phyloP scores from a whole-genome alignment of 1,284 basidiomycete genomes.

The Nidula niveotomentosa region DNA sequence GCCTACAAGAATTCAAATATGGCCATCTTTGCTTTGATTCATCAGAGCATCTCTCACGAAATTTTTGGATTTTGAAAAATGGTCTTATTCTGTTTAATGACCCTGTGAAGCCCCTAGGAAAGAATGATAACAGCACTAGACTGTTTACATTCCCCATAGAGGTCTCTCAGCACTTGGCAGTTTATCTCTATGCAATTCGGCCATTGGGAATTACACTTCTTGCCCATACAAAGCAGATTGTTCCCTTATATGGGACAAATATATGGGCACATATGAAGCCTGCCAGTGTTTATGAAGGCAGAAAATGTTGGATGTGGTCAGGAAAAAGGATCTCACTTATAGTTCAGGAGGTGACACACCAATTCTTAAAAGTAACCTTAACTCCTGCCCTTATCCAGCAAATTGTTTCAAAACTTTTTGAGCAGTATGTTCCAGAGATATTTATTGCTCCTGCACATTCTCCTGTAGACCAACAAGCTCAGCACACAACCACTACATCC shows the following conservation, averaged over 20 bases:
- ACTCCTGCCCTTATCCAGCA: not conserved
- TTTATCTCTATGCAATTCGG: not conserved
- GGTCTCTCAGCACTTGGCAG: not conserved
- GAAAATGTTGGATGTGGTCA: not conserved
- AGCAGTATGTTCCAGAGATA: not conserved
- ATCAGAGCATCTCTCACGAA: not conserved
- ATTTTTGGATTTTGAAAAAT: not conserved
- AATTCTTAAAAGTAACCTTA: not conserved
- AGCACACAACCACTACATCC: not conserved
- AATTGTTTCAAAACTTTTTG: not conserved
- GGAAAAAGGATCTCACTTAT: not conserved
- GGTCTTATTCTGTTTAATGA: not conserved
- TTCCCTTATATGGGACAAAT: not conserved
- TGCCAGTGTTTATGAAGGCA: not conserved
- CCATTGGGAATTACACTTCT: not conserved
- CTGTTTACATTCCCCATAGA: not conserved
- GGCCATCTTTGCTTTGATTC: not conserved
- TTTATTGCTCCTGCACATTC: not conserved
- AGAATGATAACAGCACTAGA: not conserved
- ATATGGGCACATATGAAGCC: not conserved
- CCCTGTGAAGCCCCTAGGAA: not conserved
- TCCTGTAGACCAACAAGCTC: not conserved
- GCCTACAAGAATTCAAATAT: not conserved
- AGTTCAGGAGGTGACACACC: not conserved
- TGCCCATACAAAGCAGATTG: not conserved